Conservation (phyloP, 768 basidiomycete species). For the Pleurotus eryngii region DNA sequence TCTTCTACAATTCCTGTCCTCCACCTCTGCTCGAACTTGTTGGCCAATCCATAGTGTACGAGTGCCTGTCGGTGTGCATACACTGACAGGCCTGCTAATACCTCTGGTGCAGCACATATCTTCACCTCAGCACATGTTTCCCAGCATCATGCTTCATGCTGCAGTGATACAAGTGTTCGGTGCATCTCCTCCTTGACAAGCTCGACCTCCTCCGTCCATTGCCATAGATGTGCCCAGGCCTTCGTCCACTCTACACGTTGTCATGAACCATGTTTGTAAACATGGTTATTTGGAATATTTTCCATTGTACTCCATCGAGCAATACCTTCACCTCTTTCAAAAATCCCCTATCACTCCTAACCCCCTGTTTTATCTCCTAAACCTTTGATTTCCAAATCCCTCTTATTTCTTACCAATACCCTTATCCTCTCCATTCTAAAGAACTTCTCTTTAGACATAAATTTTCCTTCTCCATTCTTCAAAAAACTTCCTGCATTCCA, state of each 20-base stretch:
- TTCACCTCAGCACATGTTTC: not conserved
- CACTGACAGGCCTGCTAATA: not conserved
- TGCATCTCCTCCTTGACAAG: constrained; percentile 12
- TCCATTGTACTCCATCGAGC: no score
- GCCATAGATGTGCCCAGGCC: constrained; percentile 8
- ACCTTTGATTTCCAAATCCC: no score
- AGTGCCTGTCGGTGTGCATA: not conserved
- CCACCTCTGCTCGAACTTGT: not conserved
- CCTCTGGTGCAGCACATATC: not conserved
- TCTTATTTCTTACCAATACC: no score
- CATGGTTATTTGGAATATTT: no score
- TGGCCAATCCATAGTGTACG: not conserved
- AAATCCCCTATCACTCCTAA: no score
- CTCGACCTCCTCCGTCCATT: constrained; percentile 12
- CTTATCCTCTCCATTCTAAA: no score
- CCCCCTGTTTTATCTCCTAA: no score
- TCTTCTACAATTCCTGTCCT: not conserved
- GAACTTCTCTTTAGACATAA: no score
- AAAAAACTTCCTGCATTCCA: no score
- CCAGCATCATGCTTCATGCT: not conserved
- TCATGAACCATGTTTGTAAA: no score
- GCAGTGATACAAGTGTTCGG: constrained; percentile 7
- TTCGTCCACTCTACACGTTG: constrained; percentile 15
- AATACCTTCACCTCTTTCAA: no score
- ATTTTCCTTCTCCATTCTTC: no score